phyloP scores from a whole-genome alignment of 2,329 filamentous ascomycete species.

The Fusarium tricinctum region DNA sequence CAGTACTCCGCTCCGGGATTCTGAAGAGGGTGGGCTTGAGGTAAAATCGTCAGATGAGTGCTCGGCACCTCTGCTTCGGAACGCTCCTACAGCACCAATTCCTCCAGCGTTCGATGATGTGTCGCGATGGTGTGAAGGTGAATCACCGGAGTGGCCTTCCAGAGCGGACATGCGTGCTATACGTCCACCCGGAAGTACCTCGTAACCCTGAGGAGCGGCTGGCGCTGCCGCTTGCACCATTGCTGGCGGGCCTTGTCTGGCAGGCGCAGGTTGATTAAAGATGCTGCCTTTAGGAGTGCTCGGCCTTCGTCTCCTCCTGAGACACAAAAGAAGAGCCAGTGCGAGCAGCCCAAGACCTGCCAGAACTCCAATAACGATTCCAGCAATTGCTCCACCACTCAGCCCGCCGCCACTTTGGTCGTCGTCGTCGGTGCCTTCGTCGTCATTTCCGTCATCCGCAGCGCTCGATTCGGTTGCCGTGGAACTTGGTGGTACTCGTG shows the following conservation, averaged over 20 bases:
- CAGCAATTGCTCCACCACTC: conserved; percentile 90
- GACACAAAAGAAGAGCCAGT: conserved; percentile 76
- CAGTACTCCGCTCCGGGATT: conserved; percentile 68
- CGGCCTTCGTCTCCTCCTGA: conserved; percentile 66
- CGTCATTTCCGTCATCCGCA: conserved; percentile 34
- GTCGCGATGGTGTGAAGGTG: conserved; percentile 67
- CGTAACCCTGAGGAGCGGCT: conserved; percentile 69
- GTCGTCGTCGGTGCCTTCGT: conserved; percentile 42
- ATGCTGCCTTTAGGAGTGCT: conserved; percentile 77
- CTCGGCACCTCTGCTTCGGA: conserved; percentile 63
- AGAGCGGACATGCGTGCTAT: conserved; percentile 97
- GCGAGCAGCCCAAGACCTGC: conserved; percentile 78
- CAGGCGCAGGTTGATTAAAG: conserved; percentile 90
- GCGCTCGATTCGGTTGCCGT: conserved; percentile 41
- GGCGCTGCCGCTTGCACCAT: conserved; percentile 55
- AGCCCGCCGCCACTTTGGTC: conserved; percentile 59
- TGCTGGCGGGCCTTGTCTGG: conserved; percentile 63
- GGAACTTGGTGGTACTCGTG: conserved; percentile 60
- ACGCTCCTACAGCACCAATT: conserved; percentile 61
- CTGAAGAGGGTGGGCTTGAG: conserved; percentile 76
- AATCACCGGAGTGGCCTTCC: conserved; percentile 78
- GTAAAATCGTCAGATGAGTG: conserved; percentile 79
- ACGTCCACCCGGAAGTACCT: conserved; percentile 85
- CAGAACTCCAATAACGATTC: conserved; percentile 86
- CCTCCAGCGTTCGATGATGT: conserved; percentile 57